Evolutionary conservation across 2,329 filamentous ascomycete species (phyloP).

Genomic region (Ophiocordyceps australis): DNA sequence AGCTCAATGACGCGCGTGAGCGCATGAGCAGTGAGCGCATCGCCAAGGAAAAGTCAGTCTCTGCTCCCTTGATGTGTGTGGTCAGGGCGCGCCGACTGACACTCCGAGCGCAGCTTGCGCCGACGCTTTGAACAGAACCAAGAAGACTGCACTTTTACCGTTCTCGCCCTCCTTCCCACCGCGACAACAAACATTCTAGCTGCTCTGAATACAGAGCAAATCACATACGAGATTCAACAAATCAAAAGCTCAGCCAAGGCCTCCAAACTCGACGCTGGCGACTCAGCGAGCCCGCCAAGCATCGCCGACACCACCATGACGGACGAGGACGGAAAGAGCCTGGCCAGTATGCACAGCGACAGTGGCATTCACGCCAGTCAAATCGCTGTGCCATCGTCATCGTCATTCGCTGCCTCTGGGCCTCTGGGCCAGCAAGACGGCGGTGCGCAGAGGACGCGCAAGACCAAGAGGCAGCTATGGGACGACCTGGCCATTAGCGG

Average conservation of each 20-base stretch:
- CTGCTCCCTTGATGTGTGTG: no score
- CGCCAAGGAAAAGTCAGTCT: slow-evolving; percentile 78
- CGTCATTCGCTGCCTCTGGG: slow-evolving; percentile 18
- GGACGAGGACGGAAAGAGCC: slow-evolving; percentile 69
- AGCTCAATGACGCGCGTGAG: slow-evolving; percentile 84
- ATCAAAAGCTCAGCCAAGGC: slow-evolving; percentile 55
- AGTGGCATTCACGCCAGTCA: slow-evolving; percentile 75
- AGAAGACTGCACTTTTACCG: slow-evolving; percentile 95
- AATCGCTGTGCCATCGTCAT: slow-evolving; percentile 35
- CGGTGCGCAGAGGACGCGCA: slow-evolving; percentile 33
- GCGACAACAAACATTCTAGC: slow-evolving; percentile 79
- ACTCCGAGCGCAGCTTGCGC: slow-evolving; percentile 44
- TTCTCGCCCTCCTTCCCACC: slow-evolving; percentile 85
- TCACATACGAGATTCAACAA: slow-evolving; percentile 85
- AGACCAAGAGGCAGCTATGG: slow-evolving; percentile 88
- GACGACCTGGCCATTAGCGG: slow-evolving; percentile 93
- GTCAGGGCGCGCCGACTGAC: no score
- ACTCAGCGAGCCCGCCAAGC: slow-evolving; percentile 32
- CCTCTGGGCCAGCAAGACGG: slow-evolving; percentile 17
- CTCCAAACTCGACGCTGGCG: slow-evolving; percentile 32
- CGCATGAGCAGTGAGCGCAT: slow-evolving; percentile 94
- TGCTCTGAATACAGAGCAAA: slow-evolving; percentile 76
- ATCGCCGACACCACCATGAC: slow-evolving; percentile 54
- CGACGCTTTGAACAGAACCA: slow-evolving; percentile 98
- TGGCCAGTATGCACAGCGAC: slow-evolving; percentile 60